phyloP scores from a whole-genome alignment of 2,329 filamentous ascomycete genomes.

The Colletotrichum brevisporum region DNA sequence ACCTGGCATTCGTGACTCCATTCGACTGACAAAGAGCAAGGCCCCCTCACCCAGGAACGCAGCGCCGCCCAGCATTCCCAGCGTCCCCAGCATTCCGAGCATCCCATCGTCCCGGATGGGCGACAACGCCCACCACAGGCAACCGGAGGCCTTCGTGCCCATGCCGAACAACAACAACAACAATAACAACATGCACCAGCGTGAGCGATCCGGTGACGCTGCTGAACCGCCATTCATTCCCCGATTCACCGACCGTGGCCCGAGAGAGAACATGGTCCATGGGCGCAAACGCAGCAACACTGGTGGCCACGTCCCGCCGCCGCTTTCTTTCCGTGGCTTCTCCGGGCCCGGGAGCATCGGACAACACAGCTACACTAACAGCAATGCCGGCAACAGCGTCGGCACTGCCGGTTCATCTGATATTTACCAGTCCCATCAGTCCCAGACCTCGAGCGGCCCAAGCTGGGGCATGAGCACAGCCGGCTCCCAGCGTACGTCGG shows the following conservation, averaged over 20 bases:
- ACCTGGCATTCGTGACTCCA: slow-evolving; percentile 84
- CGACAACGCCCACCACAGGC: slow-evolving; percentile 53
- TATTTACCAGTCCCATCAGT: slow-evolving; percentile 68
- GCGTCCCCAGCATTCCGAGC: slow-evolving; percentile 59
- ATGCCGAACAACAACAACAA: slow-evolving; percentile 25
- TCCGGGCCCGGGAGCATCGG: slow-evolving; percentile 67
- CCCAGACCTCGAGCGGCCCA: slow-evolving; percentile 57
- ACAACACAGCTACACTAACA: slow-evolving; percentile 65
- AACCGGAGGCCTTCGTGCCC: slow-evolving; percentile 55
- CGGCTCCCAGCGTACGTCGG: slow-evolving; percentile 67
- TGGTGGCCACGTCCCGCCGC: slow-evolving; percentile 78
- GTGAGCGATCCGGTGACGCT: slow-evolving; percentile 69
- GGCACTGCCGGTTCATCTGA: slow-evolving; percentile 74
- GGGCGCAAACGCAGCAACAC: slow-evolving; percentile 92
- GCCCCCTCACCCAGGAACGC: slow-evolving; percentile 55
- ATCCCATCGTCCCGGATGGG: slow-evolving; percentile 54
- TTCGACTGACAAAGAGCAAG: slow-evolving; percentile 86
- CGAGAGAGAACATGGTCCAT: slow-evolving; percentile 66
- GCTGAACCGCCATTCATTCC: slow-evolving; percentile 82
- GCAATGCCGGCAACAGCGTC: slow-evolving; percentile 70
- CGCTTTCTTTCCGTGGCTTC: slow-evolving; percentile 84
- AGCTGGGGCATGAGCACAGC: slow-evolving; percentile 61
- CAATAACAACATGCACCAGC: slow-evolving; percentile 55
- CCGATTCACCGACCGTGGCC: slow-evolving; percentile 74
- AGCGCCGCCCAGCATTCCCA: slow-evolving; percentile 66